A percentile compares a stretch with the other conserved stretches of the same genome.
These are phyloP conservation scores for Phlebopus sp. DNA, from an alignment of 1,284 basidiomycete species.

Conservation along the genomic window DNA sequence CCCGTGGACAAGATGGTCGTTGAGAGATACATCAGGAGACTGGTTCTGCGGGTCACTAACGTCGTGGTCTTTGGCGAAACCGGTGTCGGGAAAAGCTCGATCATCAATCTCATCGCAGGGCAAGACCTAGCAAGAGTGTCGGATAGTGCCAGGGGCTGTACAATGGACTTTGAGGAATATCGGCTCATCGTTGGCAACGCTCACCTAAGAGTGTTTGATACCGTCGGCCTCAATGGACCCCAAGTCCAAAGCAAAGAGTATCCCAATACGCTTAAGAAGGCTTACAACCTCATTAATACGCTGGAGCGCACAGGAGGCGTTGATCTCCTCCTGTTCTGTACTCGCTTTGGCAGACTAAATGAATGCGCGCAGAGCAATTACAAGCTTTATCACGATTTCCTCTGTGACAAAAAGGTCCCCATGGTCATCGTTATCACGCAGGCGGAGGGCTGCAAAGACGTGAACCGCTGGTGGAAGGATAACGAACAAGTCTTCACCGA, in stretches of 20 bases:
- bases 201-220: conserved; percentile 26
- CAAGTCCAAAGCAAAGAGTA: conserved; percentile 6
- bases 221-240: conserved; percentile 19
- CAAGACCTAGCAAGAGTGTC: not conserved
- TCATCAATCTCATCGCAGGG: conserved; percentile 2
- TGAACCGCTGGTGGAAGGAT: not conserved
- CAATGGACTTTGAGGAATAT: conserved; percentile 5
- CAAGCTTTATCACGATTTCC: conserved; percentile 24
- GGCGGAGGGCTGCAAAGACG: not conserved
- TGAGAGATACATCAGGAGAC: not conserved
- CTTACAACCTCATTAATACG: conserved; percentile 27
- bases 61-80: conserved; percentile 3
- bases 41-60: conserved; percentile 1
- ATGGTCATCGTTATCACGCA: conserved; percentile 8
- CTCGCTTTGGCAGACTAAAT: conserved; percentile 26
- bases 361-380: conserved; percentile 26
- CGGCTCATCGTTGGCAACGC: not conserved
- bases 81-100: conserved; percentile 2
- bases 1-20: not conserved
- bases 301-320: conserved; percentile 21
- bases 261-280: conserved; percentile 24
- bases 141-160: not conserved
- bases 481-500: not conserved
- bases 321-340: conserved; percentile 31
- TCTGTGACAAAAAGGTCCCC: conserved; percentile 29